A percentile compares a stretch with the other conserved stretches of the same genome.
phyloP scores from a whole-genome alignment of 129 eudicot genomes.

The Silybum marianum region DNA sequence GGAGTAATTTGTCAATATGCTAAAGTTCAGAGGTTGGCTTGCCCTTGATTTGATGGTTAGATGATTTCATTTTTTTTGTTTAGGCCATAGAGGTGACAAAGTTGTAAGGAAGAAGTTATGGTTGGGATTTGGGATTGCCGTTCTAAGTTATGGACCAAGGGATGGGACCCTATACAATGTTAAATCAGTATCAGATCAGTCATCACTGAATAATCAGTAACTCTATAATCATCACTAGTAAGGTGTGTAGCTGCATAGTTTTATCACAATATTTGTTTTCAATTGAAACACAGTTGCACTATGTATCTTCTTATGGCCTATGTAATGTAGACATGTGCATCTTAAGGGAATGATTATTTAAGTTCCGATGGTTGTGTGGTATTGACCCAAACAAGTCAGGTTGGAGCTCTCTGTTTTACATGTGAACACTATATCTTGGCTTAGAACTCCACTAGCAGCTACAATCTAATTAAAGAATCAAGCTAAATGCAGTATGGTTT shows the following conservation, averaged over 20 bases:
- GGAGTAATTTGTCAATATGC: not conserved
- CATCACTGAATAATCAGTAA: not conserved
- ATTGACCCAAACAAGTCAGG: not conserved
- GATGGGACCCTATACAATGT: not conserved
- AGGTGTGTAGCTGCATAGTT: not conserved
- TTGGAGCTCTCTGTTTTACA: not conserved
- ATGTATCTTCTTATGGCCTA: not conserved
- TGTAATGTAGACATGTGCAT: not conserved
- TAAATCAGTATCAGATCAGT: not conserved
- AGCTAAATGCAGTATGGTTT: not conserved
- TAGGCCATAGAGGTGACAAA: not conserved
- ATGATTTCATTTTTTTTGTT: not conserved
- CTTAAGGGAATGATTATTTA: not conserved
- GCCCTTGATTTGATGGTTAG: not conserved
- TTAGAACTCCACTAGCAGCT: not conserved
- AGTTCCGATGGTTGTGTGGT: not conserved
- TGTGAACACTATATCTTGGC: not conserved
- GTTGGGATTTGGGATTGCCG: not conserved
- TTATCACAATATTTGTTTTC: not conserved
- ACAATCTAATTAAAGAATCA: not conserved
- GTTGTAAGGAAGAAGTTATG: not conserved
- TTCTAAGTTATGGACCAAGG: not conserved
- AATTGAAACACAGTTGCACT: not conserved
- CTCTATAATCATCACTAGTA: not conserved
- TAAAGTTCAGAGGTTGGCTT: not conserved